Evolutionary conservation across 148 eudicot genomes (phyloP).

Genomic region (Heliosperma pusillum): DNA sequence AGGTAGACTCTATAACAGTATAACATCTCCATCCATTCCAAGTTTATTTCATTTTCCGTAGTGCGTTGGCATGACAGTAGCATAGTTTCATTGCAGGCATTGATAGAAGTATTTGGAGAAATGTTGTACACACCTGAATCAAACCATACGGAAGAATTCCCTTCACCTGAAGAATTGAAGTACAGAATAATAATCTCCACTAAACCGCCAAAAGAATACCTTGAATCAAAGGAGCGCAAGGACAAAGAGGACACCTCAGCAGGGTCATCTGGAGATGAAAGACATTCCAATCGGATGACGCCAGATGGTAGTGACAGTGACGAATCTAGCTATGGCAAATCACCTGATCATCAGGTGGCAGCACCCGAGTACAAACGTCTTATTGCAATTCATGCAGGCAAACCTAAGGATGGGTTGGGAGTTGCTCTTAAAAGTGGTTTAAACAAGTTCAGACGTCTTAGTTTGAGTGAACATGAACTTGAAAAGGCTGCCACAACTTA

Average conservation of each 20-base stretch:
- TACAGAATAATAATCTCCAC: constrained; percentile 61
- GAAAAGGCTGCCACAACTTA: constrained; percentile 51
- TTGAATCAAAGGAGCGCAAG: constrained; percentile 43
- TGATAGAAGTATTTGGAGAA: constrained; percentile 52
- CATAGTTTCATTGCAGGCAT: constrained; percentile 46
- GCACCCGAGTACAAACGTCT: constrained; percentile 63
- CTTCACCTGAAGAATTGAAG: constrained; percentile 64
- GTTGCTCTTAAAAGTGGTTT: constrained; percentile 34
- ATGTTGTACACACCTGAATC: constrained; percentile 52
- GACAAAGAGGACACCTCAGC: constrained; percentile 33
- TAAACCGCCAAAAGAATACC: constrained; percentile 82
- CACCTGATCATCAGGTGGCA: constrained; percentile 16
- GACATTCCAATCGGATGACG: constrained; percentile 18
- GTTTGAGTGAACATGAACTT: constrained; percentile 71
- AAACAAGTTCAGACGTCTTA: constrained; percentile 57
- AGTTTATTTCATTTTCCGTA: not conserved
- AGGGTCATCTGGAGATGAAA: constrained; percentile 53
- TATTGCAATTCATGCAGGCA: constrained; percentile 73
- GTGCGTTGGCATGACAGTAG: not conserved
- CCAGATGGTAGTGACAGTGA: constrained; percentile 43
- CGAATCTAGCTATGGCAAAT: constrained; percentile 33
- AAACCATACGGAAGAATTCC: constrained; percentile 41
- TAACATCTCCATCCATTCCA: not conserved
- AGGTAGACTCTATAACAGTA: constrained; percentile 31
- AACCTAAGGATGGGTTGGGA: constrained; percentile 61